phyloP scores from a whole-genome alignment of 2,329 filamentous ascomycete genomes.

The Diaporthe aspalathi region DNA sequence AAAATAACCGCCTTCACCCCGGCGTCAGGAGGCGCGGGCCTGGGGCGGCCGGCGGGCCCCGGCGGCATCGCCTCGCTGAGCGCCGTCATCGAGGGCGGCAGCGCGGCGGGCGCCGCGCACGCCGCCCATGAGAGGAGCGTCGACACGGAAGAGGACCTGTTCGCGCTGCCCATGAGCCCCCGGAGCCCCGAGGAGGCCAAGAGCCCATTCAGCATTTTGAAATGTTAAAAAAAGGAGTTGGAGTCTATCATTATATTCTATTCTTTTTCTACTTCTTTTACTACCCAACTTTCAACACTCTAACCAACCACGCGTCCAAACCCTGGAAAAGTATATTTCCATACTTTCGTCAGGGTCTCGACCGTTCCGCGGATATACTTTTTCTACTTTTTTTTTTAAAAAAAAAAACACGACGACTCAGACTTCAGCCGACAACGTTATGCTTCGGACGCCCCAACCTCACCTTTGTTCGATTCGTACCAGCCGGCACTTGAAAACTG shows the following conservation, averaged over 20 bases:
- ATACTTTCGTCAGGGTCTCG: neutral
- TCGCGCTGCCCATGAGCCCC: conserved; percentile 87
- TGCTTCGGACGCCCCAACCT: conserved; percentile 7
- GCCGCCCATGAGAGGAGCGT: conserved; percentile 47
- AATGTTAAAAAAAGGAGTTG: conserved; percentile 29
- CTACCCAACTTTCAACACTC: neutral
- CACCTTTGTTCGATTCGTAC: conserved; percentile 8
- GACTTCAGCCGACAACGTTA: conserved; percentile 20
- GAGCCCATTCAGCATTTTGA: conserved; percentile 77
- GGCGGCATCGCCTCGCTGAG: conserved; percentile 52
- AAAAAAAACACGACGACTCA: conserved; percentile 15
- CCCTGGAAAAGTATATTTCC: conserved; percentile 20
- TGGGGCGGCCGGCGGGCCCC: conserved; percentile 51
- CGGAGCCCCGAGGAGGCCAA: conserved; percentile 87
- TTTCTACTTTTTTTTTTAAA: neutral
- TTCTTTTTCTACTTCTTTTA: conserved; percentile 4
- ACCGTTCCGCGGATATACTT: conserved; percentile 14
- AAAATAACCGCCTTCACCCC: conserved; percentile 43
- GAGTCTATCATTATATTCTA: neutral
- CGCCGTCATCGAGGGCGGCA: conserved; percentile 52
- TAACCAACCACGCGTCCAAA: neutral
- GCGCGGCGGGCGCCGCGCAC: conserved; percentile 46
- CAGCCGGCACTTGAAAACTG: conserved; percentile 27
- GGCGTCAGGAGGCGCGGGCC: conserved; percentile 63
- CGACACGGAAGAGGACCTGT: conserved; percentile 82